Evolutionary conservation across 2,329 filamentous ascomycete species (phyloP).

Genomic region (Aureobasidium sp.): DNA sequence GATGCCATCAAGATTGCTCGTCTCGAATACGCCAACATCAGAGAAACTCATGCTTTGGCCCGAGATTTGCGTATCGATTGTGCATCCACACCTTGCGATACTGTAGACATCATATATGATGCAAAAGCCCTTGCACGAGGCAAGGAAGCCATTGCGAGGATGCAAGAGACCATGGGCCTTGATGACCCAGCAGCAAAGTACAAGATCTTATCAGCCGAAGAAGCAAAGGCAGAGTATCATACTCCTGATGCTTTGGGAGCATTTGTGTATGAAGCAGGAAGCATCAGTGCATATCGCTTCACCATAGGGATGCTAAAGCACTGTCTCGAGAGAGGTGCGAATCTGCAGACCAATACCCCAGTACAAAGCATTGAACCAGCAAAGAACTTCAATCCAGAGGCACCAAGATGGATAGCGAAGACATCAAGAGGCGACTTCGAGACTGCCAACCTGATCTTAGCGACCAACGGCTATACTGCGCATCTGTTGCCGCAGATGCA

Average conservation of each 20-base stretch:
- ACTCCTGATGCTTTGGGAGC: slow-evolving; percentile 36
- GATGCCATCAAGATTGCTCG: slow-evolving; percentile 42
- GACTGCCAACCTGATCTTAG: slow-evolving; percentile 23
- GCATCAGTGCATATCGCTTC: slow-evolving; percentile 36
- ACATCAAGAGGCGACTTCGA: slow-evolving; percentile 24
- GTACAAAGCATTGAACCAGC: slow-evolving; percentile 23
- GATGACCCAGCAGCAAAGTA: slow-evolving; percentile 41
- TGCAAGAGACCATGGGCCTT: slow-evolving; percentile 40
- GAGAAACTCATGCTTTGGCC: slow-evolving; percentile 50
- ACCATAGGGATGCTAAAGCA: slow-evolving; percentile 41
- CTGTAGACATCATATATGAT: slow-evolving; percentile 54
- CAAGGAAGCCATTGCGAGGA: slow-evolving; percentile 35
- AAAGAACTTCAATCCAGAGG: slow-evolving; percentile 7
- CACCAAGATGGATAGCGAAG: slow-evolving; percentile 20
- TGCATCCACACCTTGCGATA: slow-evolving; percentile 46
- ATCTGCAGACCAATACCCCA: slow-evolving; percentile 49
- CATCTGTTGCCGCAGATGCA: slow-evolving; percentile 22
- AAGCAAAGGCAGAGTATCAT: slow-evolving; percentile 38
- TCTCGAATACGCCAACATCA: slow-evolving; percentile 40
- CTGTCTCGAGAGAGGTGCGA: slow-evolving; percentile 39
- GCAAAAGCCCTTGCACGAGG: slow-evolving; percentile 35
- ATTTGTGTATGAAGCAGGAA: slow-evolving; percentile 42
- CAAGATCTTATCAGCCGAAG: slow-evolving; percentile 36
- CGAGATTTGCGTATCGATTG: slow-evolving; percentile 41
- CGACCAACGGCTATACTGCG: slow-evolving; percentile 27